phyloP scores from a whole-genome alignment of 306 rosid genomes.

The Hippophae tibetana region DNA sequence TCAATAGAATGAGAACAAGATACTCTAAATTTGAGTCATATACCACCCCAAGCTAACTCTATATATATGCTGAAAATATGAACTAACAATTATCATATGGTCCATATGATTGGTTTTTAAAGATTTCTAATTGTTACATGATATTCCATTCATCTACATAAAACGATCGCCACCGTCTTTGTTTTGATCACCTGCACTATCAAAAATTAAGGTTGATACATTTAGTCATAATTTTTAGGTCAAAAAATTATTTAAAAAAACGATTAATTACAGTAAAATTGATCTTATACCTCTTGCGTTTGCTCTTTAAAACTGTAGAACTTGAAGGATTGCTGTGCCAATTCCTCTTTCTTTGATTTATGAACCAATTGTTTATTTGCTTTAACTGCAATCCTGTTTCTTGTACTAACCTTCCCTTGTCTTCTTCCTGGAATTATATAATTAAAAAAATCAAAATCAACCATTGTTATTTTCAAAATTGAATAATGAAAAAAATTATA shows the following conservation, averaged over 20 bases:
- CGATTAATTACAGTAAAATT: background rate
- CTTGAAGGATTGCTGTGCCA: slow-evolving; percentile 97
- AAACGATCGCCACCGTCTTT: slow-evolving; percentile 37
- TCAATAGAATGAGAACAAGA: no score
- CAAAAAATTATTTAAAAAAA: background rate
- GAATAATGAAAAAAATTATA: no score
- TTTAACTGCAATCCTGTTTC: slow-evolving; percentile 92
- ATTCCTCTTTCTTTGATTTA: slow-evolving; percentile 96
- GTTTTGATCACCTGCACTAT: slow-evolving; percentile 57
- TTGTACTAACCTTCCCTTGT: slow-evolving; percentile 86
- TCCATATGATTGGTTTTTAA: no score
- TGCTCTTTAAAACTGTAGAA: slow-evolving; percentile 84
- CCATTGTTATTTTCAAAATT: no score
- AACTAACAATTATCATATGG: no score
- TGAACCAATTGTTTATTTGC: slow-evolving; percentile 98
- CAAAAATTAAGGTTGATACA: slow-evolving; percentile 42
- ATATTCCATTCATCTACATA: slow-evolving; percentile 25
- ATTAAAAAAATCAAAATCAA: no score
- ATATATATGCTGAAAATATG: no score
- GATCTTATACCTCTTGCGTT: slow-evolving; percentile 72
- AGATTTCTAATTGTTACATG: background rate
- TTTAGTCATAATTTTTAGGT: background rate
- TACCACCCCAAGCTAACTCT: no score
- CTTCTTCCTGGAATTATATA: slow-evolving; percentile 68
- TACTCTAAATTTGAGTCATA: no score